Evolutionary conservation across 1,284 basidiomycete genomes (phyloP), one percentile per base, ranked within the genome.

Genomic region (Pyrrhoderma noxium): DNA sequence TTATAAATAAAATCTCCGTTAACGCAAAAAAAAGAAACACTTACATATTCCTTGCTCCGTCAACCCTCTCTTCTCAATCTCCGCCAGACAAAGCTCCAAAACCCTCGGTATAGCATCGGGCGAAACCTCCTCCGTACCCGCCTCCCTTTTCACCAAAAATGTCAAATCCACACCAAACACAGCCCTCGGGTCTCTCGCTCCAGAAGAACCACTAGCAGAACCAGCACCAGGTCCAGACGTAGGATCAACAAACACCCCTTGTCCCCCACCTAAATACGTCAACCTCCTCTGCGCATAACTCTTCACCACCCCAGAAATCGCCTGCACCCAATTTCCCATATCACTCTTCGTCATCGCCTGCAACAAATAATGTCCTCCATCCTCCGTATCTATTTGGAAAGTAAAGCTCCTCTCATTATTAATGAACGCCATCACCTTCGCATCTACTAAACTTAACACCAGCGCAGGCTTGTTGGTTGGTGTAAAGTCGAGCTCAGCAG

Each of bases 381-480:
- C 89, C 62, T 92, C 89, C 1, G 89, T 87, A 58, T 85, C 79
- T 37, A 92, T 70, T 61, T 86, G 80, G 70, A 91, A 88, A 35
- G 79, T 81, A 62, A 81, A 91, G 42, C 87, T 86, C 25, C 89
- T 75, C 55, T 87, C 84, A 60, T 83, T 81, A 62, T 89, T 89
- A 65, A 82, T 76, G 59, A 84, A 83, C 53, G 78, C 76, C 2
- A 75, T 70, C 14, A 85, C 80, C 37, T 74, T 75, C 9, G 85
- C 83, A 56, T 85, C 85, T 45, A 80, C 79, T 38, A 90, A 70
- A 57, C 77, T 86, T 46, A 91, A 67, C 13, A 85, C 84, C 45
- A 88, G 67, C 18, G 82, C 73, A 0, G 88, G 85, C 62, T 89
- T 89, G 27, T 78, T 75, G 8, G 73, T 70, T 0, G 86, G 75